Evolutionary conservation across 2,329 filamentous ascomycete genomes (phyloP), one percentile per base, ranked within the genome.

Genomic region (Talaromyces albobiverticillius): DNA sequence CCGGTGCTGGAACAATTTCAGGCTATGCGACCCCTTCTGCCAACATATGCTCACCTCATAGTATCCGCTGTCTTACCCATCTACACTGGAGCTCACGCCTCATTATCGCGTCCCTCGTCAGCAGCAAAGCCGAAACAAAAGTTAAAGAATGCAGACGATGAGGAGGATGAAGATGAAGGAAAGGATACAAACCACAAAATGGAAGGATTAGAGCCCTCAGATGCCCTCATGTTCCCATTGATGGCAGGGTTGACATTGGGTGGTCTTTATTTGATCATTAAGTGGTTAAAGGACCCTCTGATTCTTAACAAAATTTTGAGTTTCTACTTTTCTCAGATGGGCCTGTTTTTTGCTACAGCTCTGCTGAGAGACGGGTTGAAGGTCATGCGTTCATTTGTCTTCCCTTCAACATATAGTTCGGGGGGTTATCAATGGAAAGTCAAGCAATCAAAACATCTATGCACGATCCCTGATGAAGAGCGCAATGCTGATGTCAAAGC

Each of bases 151-250:
- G 32, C 26, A 32, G 61, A 68, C 9, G 61, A 62, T 5, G 63
- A 73, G 4, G 67, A 79, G n/a, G 71, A 75, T 3, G 67, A 82
- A 8, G 76, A 81, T 9, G 79, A 83, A 60, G 74, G 83, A 57
- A 66, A 79, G 51, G 77, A 81, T 25, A 73, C 78, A 9, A 65
- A 75, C 14, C 81, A 84, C 57, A 78, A 78, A 60, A 83, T 87
- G 75, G 85, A 88, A 63, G 86, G 87, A 0, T 72, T 95, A 50
- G 80, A 85, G 8, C 85, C 88, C 1, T 85, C 82, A 0, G 93
- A 97, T 70, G 93, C 90, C 46, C 82, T 97, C 61, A 71, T 95
- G 63, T 89, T 96, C 59, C 94, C 93, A 1, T 62, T 96, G 29
- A 77, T 91, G 52, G 92, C 91, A 5, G 90, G 85, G 2, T 65